Evolutionary conservation across 1,284 basidiomycete genomes (phyloP), one percentile per base, ranked within the genome.

Genomic region (Ganoderma lucidum): DNA sequence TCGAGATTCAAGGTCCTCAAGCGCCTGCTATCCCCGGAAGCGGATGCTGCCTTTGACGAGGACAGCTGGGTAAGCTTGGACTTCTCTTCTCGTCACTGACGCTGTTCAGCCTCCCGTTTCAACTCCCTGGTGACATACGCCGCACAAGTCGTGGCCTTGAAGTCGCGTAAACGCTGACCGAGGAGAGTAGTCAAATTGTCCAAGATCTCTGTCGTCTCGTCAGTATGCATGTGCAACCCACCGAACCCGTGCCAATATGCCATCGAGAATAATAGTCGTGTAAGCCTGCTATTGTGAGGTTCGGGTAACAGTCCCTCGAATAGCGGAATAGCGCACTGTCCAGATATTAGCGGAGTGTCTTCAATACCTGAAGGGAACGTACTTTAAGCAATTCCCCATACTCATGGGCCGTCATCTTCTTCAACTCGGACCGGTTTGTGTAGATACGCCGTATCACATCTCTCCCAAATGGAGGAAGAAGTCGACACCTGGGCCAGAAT

Each of bases 141-240:
- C 10, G 23, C 23, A 4, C 68, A 23, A 12, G 48, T 51, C 9
- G 48, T 51, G n/a, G 0, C 9, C 10, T 51, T 51, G 23, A 51
- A 51, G 23, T 51, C 9, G 9, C 48, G 48, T 23, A 51, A 23
- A 10, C 23, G 48, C 23, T 51, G 48, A 28, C 48, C 48, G 12
- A 51, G 48, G 48, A 51, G 48, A 2, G 48, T 51, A 12, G 48
- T 51, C n/a, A 51, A 9, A 28, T 55, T 15, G 0, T 74, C 62
- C 3, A 80, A 68, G 32, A 70, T 44, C 0, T 30, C 39, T 0
- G 80, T 63, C 0, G 78, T 76, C 0, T 37, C 62, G 6, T 78
- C 75, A 8, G 78, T 79, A 60, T 80, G 79, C 45, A 80, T 66
- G 3, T 77, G 74, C 30, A 80, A 69, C 67, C 81, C 80, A 0